Evolutionary conservation across 73 alveolate genomes (phyloP).

Genomic region (Paramecium bursaria): DNA sequence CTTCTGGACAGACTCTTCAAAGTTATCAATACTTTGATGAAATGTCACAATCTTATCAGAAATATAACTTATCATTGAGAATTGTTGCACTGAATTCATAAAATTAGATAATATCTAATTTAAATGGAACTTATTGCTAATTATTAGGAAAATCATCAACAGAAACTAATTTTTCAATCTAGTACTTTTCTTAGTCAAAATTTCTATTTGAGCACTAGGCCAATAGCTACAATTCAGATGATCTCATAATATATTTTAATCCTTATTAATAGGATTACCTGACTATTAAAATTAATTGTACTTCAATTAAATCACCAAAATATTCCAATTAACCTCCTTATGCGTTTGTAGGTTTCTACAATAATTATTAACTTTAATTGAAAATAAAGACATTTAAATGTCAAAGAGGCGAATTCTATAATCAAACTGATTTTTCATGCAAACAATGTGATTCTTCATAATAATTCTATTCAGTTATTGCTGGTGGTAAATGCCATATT

Average conservation of each 20-base stretch:
- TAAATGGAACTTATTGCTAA: too few relatives aligned
- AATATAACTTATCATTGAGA: slow-evolving; percentile 11
- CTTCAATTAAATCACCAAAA: background rate
- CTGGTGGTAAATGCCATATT: background rate
- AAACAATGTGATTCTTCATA: slow-evolving; percentile 34
- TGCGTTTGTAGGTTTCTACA: background rate
- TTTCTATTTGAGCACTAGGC: background rate
- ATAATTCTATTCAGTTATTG: slow-evolving; percentile 9
- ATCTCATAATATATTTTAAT: slow-evolving; percentile 26
- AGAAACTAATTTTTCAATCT: too few relatives aligned
- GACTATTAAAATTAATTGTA: background rate
- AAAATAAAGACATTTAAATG: slow-evolving; percentile 7
- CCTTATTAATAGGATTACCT: slow-evolving; percentile 13
- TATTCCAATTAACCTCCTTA: background rate
- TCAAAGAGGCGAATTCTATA: slow-evolving; percentile 18
- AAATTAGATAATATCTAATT: too few relatives aligned
- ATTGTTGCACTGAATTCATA: too few relatives aligned
- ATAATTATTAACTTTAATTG: background rate
- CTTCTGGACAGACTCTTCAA: slow-evolving; percentile 27
- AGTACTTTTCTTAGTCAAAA: too few relatives aligned
- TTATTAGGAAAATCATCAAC: too few relatives aligned
- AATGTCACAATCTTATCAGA: background rate
- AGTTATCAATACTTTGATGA: background rate
- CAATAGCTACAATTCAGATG: slow-evolving; percentile 1
- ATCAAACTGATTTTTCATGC: slow-evolving; percentile 27